Evolutionary conservation across 768 basidiomycete species (phyloP).

Genomic region (Kwoniella sp.): DNA sequence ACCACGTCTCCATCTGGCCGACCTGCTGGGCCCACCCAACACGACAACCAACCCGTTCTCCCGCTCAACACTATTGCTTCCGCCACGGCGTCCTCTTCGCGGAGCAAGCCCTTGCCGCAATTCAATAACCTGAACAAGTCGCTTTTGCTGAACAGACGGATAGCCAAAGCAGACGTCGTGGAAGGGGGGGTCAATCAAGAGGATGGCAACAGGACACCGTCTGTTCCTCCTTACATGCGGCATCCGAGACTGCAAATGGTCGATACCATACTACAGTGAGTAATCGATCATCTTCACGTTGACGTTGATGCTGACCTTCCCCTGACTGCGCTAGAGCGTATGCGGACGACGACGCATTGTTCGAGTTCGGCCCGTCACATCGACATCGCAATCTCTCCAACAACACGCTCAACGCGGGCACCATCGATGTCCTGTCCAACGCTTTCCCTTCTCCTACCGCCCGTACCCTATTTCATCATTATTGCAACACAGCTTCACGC

Average conservation of each 20-base stretch:
- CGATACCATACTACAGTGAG: conserved; percentile 28
- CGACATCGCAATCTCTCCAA: conserved; percentile 19
- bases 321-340: conserved; percentile 19
- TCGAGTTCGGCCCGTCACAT: conserved; percentile 39
- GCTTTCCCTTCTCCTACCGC: conserved; percentile 43
- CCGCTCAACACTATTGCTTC: background rate
- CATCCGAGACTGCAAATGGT: conserved; percentile 26
- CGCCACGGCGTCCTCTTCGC: conserved; percentile 4
- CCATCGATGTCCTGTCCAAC: conserved; percentile 34
- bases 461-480: conserved; percentile 42
- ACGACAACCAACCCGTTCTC: background rate
- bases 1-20: conserved; percentile 4
- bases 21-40: background rate
- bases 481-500: conserved; percentile 31
- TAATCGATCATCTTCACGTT: background rate
- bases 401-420: conserved; percentile 2
- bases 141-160: conserved; percentile 15
- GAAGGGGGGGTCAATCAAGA: background rate
- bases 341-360: conserved; percentile 29
- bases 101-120: conserved; percentile 10
- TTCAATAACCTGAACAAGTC: conserved; percentile 25
- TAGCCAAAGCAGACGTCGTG: conserved; percentile 10
- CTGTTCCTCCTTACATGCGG: conserved; percentile 6
- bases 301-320: background rate
- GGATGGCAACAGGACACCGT: background rate